These are phyloP conservation scores for Hawksworthiomyces lignivorus DNA, from an alignment of 2,329 filamentous ascomycete genomes.

Conservation along the genomic window DNA sequence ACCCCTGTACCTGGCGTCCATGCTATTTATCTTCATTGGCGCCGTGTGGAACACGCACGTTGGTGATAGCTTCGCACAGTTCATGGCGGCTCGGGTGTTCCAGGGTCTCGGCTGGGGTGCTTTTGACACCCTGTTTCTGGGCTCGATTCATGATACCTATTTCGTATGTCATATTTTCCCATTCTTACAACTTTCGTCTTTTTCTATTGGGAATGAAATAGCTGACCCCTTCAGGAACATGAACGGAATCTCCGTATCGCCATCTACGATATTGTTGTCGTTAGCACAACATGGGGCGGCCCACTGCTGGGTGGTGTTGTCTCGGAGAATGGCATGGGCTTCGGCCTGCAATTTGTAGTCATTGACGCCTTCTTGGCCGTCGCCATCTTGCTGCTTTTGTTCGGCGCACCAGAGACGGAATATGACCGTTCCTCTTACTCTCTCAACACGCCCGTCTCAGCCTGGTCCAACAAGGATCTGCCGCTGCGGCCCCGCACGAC, in stretches of 20 bases:
- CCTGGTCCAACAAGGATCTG: conserved; percentile 20
- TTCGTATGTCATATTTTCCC: too few relatives aligned
- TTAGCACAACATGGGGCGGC: conserved; percentile 44
- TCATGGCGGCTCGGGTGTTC: conserved; percentile 44
- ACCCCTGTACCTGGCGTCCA: conserved; percentile 42
- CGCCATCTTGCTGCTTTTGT: conserved; percentile 37
- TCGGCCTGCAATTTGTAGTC: conserved; percentile 43
- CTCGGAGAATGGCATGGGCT: conserved; percentile 31
- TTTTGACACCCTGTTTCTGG: conserved; percentile 46
- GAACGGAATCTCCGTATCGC: conserved; percentile 39
- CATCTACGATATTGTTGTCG: conserved; percentile 35
- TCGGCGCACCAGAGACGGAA: conserved; percentile 45
- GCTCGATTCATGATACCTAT: conserved; percentile 48
- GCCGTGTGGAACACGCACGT: conserved; percentile 43
- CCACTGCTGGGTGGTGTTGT: conserved; percentile 46
- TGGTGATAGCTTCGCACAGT: conserved; percentile 32
- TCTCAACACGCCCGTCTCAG: conserved; percentile 21
- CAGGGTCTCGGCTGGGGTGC: conserved; percentile 53
- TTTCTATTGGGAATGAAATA: too few relatives aligned
- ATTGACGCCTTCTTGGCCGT: conserved; percentile 40
- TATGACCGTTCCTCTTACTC: conserved; percentile 35
- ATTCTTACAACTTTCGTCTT: too few relatives aligned
- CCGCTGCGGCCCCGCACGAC: conserved; percentile 18
- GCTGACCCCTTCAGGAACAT: conserved; percentile 38
- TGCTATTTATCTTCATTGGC: conserved; percentile 39